Evolutionary conservation across 495 filamentous ascomycete genomes (phyloP).

Genomic region (Xeromyces bisporus): DNA sequence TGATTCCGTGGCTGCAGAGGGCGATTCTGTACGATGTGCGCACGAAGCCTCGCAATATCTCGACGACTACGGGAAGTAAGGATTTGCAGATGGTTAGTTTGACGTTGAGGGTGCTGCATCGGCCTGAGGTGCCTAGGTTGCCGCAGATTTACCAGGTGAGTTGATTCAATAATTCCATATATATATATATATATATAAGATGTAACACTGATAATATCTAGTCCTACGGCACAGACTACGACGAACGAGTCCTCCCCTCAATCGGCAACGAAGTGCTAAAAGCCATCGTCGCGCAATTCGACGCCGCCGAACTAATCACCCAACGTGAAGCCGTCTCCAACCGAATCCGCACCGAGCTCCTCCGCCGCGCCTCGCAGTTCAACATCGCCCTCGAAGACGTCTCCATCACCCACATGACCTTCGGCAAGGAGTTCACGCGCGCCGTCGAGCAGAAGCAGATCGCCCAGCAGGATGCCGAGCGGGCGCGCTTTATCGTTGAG

Average conservation of each 20-base stretch:
- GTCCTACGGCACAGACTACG: slow-evolving; percentile 88
- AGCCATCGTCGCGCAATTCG: slow-evolving; percentile 96
- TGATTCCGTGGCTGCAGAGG: slow-evolving; percentile 89
- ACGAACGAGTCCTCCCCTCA: slow-evolving; percentile 96
- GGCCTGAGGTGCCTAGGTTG: slow-evolving; percentile 79
- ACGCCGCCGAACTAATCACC: slow-evolving; percentile 97
- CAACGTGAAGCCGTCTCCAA: slow-evolving; percentile 92
- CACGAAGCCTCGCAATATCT: slow-evolving; percentile 91
- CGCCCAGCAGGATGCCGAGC: slow-evolving; percentile 95
- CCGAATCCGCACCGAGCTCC: slow-evolving; percentile 86
- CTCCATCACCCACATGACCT: slow-evolving; percentile 99
- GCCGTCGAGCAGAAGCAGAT: slow-evolving; percentile 99
- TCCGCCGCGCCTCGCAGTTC: slow-evolving; percentile 93
- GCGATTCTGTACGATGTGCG: slow-evolving; percentile 95
- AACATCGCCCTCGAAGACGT: slow-evolving; percentile 99
- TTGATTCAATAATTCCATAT: background rate
- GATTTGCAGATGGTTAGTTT: slow-evolving; percentile 99
- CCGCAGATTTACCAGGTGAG: slow-evolving; percentile 97
- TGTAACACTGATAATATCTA: slow-evolving; percentile 4
- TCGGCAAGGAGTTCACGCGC: slow-evolving; percentile 95
- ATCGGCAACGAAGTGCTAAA: slow-evolving; percentile 99
- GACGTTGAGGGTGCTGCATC: slow-evolving; percentile 87
- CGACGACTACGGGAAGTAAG: slow-evolving; percentile 96
- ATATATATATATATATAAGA: background rate
- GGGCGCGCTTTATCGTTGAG: slow-evolving; percentile 95